Conservation (phyloP, 257 asterid species). For the Mitragyna speciosa region DNA sequence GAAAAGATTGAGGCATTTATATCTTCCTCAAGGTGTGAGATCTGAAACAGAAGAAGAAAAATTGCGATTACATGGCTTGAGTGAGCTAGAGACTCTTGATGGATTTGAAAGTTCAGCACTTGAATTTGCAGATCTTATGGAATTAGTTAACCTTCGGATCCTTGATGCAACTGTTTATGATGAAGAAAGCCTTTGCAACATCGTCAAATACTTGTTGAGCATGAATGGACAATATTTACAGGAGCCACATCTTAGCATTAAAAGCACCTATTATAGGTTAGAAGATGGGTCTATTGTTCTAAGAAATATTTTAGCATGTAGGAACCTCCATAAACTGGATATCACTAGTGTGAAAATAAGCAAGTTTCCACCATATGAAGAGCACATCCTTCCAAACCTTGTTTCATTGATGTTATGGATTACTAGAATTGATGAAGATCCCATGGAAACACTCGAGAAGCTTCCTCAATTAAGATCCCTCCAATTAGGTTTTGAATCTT, state of each 20-base stretch:
- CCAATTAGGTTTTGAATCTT: neutral
- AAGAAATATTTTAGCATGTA: neutral
- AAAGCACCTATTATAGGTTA: too few species aligned
- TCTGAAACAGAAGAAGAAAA: neutral
- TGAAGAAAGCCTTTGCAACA: neutral
- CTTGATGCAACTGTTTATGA: neutral
- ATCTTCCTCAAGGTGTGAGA: neutral
- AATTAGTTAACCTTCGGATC: conserved; percentile 3
- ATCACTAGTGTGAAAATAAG: neutral
- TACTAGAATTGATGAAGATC: neutral
- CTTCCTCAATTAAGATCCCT: neutral
- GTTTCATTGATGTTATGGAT: neutral
- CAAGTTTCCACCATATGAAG: conserved; percentile 7
- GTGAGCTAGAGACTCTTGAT: neutral
- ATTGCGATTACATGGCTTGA: neutral
- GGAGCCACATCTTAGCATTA: neutral
- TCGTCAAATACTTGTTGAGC: neutral
- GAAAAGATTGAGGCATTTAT: conserved; percentile 20
- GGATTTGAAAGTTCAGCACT: neutral
- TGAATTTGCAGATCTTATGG: neutral
- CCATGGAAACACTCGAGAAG: conserved; percentile 5
- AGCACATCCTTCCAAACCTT: neutral
- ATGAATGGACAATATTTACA: rapidly evolving
- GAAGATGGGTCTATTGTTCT: neutral
- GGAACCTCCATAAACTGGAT: too few species aligned